These are phyloP conservation scores for Daucus carota DNA, from an alignment of 129 eudicot genomes.

Conservation along the genomic window DNA sequence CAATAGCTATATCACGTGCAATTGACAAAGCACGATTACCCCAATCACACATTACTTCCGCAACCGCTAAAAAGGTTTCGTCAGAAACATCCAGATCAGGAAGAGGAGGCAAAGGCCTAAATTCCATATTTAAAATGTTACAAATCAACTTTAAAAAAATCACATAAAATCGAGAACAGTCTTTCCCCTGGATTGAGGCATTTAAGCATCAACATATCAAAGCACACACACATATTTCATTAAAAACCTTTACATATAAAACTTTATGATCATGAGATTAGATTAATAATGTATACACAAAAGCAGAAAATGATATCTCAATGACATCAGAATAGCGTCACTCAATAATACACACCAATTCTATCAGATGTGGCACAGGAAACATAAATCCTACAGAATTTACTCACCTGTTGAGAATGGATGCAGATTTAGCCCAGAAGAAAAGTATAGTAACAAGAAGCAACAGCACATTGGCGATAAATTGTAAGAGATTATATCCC, in stretches of 20 bases:
- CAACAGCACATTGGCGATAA: conserved; percentile 60
- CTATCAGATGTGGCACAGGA: too few relatives aligned
- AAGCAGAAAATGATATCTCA: too few relatives aligned
- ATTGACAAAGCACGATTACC: conserved; percentile 47
- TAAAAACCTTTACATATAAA: background rate
- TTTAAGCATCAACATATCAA: background rate
- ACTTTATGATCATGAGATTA: background rate
- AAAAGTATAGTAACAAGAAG: conserved; percentile 73
- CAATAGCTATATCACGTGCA: conserved; percentile 65
- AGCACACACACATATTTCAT: background rate
- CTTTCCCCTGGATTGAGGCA: background rate
- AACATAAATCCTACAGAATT: background rate
- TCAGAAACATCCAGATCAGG: conserved; percentile 83
- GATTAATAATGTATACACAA: background rate
- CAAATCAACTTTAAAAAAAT: background rate
- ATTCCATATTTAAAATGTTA: background rate
- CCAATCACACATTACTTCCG: conserved; percentile 64
- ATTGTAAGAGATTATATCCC: conserved; percentile 60
- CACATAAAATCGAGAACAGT: background rate
- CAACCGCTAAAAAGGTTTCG: conserved; percentile 50
- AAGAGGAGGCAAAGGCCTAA: conserved; percentile 84
- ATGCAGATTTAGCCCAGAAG: conserved; percentile 93
- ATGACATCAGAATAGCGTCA: too few relatives aligned
- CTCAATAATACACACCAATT: too few relatives aligned
- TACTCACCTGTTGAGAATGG: conserved; percentile 69